Evolutionary conservation across 2,329 filamentous ascomycete species (phyloP).

Genomic region (Metarhizium robertsii): DNA sequence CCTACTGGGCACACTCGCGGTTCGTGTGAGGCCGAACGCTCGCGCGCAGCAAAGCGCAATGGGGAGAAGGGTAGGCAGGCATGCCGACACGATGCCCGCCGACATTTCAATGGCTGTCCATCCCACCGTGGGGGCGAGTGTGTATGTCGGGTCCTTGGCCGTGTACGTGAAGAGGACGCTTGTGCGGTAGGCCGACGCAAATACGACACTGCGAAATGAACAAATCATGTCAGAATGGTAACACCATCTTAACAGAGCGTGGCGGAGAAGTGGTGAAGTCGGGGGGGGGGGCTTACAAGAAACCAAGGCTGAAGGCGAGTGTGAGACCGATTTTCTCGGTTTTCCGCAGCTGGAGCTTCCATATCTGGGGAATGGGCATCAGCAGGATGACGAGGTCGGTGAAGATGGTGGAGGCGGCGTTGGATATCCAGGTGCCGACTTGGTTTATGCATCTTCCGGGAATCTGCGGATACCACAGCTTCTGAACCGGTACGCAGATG

Average conservation of each 20-base stretch:
- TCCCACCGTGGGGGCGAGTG: constrained; percentile 33
- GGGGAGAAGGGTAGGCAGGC: constrained; percentile 41
- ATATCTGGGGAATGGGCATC: constrained; percentile 35
- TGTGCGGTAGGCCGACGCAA: constrained; percentile 38
- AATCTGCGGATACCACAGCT: constrained; percentile 35
- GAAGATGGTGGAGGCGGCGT: constrained; percentile 36
- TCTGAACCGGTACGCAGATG: constrained; percentile 40
- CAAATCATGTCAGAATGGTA: background rate
- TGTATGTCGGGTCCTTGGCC: constrained; percentile 32
- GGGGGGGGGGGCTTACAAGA: constrained; percentile 27
- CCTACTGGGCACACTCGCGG: constrained; percentile 16
- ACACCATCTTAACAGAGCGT: no score
- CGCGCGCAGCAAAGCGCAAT: constrained; percentile 29
- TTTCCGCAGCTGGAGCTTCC: constrained; percentile 31
- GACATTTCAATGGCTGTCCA: constrained; percentile 41
- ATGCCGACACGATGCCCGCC: constrained; percentile 42
- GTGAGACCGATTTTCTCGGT: constrained; percentile 34
- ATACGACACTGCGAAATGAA: constrained; percentile 28
- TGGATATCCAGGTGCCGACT: constrained; percentile 40
- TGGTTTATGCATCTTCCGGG: constrained; percentile 39
- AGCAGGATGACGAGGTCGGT: constrained; percentile 36
- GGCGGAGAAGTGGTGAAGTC: background rate
- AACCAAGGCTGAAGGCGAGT: constrained; percentile 33
- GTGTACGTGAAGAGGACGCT: constrained; percentile 35
- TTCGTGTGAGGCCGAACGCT: constrained; percentile 29